Conservation (phyloP, 2,329 filamentous ascomycete genomes). For the Ceratocystis diversiconidia region DNA sequence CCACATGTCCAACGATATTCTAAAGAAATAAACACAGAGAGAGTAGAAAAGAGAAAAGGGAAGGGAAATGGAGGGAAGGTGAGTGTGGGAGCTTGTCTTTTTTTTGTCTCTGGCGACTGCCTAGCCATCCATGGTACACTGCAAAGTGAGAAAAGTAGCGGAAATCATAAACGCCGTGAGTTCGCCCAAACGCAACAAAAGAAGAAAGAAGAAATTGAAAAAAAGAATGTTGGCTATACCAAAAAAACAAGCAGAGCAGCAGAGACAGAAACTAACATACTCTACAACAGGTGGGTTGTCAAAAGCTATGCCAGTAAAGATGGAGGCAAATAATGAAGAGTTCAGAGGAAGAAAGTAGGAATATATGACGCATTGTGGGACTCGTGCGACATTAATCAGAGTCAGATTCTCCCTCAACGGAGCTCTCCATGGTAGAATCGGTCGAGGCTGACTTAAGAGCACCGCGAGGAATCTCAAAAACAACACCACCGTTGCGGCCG, state of each 20-base stretch:
- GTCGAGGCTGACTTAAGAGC: conserved; percentile 23
- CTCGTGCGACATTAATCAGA: conserved; percentile 18
- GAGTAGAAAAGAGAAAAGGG: not conserved
- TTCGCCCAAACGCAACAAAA: conserved; percentile 11
- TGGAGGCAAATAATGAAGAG: not conserved
- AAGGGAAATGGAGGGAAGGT: no score
- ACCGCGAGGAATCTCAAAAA: conserved; percentile 59
- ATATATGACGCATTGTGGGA: not conserved
- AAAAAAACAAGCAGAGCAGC: not conserved
- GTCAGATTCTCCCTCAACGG: conserved; percentile 25
- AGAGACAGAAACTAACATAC: not conserved
- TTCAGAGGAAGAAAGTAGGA: not conserved
- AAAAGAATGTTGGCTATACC: conserved; percentile 6
- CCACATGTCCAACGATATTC: not conserved
- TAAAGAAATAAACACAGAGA: not conserved
- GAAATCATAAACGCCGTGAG: conserved; percentile 16
- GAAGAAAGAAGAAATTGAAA: not conserved
- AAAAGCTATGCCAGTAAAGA: not conserved
- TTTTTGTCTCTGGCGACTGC: not conserved
- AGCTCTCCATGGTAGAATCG: conserved; percentile 20
- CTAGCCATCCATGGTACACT: not conserved
- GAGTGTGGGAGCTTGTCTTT: not conserved
- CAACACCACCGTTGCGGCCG: conserved; percentile 69
- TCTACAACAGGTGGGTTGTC: not conserved
- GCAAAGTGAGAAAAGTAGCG: conserved; percentile 7